Base-by-base conservation (phyloP, 1,284 basidiomycete species). In the Agaricales sp. region DNA sequence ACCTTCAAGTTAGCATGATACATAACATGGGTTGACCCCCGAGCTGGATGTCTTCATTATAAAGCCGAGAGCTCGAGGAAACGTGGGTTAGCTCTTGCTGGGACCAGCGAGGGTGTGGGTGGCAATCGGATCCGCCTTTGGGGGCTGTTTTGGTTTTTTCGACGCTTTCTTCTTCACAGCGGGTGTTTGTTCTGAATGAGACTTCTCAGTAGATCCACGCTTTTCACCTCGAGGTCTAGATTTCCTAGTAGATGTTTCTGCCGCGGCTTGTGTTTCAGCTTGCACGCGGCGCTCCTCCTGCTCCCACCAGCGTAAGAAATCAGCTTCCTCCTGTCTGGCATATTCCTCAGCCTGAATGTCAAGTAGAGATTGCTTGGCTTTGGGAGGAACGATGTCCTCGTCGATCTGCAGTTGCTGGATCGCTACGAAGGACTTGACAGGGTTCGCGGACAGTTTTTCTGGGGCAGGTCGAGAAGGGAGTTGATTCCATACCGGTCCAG, bases 341-440 rank as follows among this genome's bases (percentile, higher is more conserved):
- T 71, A 67, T 62, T 93, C 92, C 62, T 94, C 89, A 51, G 82
- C 79, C 63, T 93, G 91, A 43, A 94, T 94, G 55, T 92, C 81
- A n/a, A 71, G 67, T 52, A 92, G 66, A 37, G 82, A 86, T 41
- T 75, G 72, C 54, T 78, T 78, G 48, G 77, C 77, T 55, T 73
- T 76, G 6, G 61, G 56, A 2, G 63, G 59, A 1, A 63, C 62
- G 1, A 56, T 62, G 11, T 67, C 67, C 48, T 78, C 77, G 47
- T 81, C 75, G 30, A 74, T 70, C 61, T 95, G 87, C 48, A 84
- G 69, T 58, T 81, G 73, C 62, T 95, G 92, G 49, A 96, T 96
- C 6, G 82, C 87, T 0, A 80, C 71, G 46, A 96, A 82, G 0
- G 92, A 93, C 52, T 81, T 67, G 0, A 68, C 65, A 1, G 39